Evolutionary conservation across 441 rosid species (phyloP), one percentile per base, ranked within the genome.

Genomic region (Capsella rubella): DNA sequence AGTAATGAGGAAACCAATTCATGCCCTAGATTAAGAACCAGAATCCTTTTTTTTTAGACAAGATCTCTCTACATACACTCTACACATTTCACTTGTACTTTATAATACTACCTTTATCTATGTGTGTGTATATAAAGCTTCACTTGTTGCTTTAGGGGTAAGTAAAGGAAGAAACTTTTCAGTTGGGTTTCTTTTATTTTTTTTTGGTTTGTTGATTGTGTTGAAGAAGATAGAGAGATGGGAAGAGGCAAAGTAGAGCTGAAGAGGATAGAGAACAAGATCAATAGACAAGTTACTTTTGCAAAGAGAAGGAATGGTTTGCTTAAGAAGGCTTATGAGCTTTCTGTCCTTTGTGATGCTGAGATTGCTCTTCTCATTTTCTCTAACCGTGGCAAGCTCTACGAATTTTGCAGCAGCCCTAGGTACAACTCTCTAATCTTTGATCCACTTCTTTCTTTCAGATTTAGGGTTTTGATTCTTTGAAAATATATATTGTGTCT

Each of bases 231-330:
- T n/a, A n/a, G 86, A 57, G 50, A 55, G 59, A 92, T 93, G 98
- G 97, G 98, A 32, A 93, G 98, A 75, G 98, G 98, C 29, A 90
- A 79, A 73, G 91, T 90, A n/a, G 97, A 89, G 86, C 60, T 89
- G 82, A 90, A 88, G 90, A 88, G 97, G 82, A 93, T 93, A 78
- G 97, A 93, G 83, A 93, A 91, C 90, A 93, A 91, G 79, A 85
- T 89, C 70, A 91, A 89, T 28, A 76, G 98, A 63, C 98, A 93
- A 67, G 97, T 93, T 31, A 89, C 96, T 1, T 93, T 93, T 80
- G 87, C 97, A 2, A 93, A 93, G 92, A 86, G 98, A 71, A 91
- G 95, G 57, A 93, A 87, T 67, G 98, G 97, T 60, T 74, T 93
- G 84, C 89, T 91, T n/a, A 93, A 93, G 85, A 91, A 93, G 78